These are phyloP conservation scores for Fusarium equiseti DNA, from an alignment of 2,329 filamentous ascomycete species.

Conservation along the genomic window DNA sequence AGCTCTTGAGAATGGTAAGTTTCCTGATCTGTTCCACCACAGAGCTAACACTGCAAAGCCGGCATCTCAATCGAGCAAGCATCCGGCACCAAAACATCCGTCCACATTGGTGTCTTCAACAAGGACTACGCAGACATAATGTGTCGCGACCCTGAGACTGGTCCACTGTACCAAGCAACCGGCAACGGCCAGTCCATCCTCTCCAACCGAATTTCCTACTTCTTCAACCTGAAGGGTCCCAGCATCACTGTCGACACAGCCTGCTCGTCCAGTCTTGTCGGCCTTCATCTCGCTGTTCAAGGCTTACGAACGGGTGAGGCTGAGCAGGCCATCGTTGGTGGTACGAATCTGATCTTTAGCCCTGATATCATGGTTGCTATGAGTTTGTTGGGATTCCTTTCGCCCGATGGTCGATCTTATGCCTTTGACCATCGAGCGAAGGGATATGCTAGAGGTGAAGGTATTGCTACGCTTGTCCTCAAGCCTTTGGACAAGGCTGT, in stretches of 20 bases:
- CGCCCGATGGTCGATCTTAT: neutral
- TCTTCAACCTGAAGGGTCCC: slow-evolving; percentile 15
- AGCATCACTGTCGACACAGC: slow-evolving; percentile 26
- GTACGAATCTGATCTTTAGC: slow-evolving; percentile 6
- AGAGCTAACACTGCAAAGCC: neutral
- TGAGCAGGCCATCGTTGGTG: slow-evolving; percentile 4
- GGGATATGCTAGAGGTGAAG: slow-evolving; percentile 22
- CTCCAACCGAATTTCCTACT: slow-evolving; percentile 15
- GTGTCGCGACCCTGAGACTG: neutral
- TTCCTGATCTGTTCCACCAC: neutral
- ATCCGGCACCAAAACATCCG: neutral
- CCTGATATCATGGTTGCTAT: slow-evolving; percentile 18
- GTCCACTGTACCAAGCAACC: neutral
- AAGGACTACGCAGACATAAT: neutral
- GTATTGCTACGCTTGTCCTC: slow-evolving; percentile 4
- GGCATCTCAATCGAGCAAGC: neutral
- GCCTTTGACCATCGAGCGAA: slow-evolving; percentile 14
- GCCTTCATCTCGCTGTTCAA: slow-evolving; percentile 10
- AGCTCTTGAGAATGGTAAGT: neutral
- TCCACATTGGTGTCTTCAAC: neutral
- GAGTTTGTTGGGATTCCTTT: neutral
- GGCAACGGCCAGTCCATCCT: slow-evolving; percentile 3
- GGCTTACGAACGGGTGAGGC: slow-evolving; percentile 11
- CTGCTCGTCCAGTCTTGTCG: slow-evolving; percentile 16
- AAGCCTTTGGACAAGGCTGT: slow-evolving; percentile 12